phyloP scores from a whole-genome alignment of 2,329 filamentous ascomycete genomes.

The Colletotrichum scovillei region DNA sequence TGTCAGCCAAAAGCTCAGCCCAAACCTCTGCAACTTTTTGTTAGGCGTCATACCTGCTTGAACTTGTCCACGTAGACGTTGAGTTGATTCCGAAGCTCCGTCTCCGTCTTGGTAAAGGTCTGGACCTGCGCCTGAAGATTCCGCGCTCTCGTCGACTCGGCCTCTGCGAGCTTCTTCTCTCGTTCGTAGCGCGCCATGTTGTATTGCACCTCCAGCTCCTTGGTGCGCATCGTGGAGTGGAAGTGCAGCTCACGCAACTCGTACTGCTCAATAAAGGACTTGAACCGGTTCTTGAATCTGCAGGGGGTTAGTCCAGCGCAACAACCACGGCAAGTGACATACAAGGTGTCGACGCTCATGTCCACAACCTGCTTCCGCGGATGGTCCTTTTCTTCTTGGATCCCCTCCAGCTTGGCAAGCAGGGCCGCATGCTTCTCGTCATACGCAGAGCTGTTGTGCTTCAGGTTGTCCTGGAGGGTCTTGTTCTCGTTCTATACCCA shows the following conservation, averaged over 20 bases:
- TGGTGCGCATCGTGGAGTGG: slow-evolving; percentile 89
- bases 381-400: slow-evolving; percentile 87
- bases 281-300: slow-evolving; percentile 88
- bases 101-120: slow-evolving; percentile 95
- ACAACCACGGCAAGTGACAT: not conserved
- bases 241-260: slow-evolving; percentile 96
- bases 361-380: slow-evolving; percentile 84
- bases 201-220: slow-evolving; percentile 95
- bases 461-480: slow-evolving; percentile 86
- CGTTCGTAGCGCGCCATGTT: slow-evolving; percentile 90
- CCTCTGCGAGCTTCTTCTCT: slow-evolving; percentile 88
- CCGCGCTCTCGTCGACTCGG: slow-evolving; percentile 81
- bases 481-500: slow-evolving; percentile 85
- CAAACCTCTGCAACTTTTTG: not conserved
- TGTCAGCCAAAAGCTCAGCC: slow-evolving; percentile 39
- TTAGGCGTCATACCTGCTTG: slow-evolving; percentile 81
- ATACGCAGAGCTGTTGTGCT: slow-evolving; percentile 82
- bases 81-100: slow-evolving; percentile 91
- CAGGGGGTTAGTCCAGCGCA: slow-evolving; percentile 48
- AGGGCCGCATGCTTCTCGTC: slow-evolving; percentile 87
- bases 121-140: slow-evolving; percentile 92
- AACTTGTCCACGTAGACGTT: slow-evolving; percentile 99
- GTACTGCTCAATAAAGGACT: slow-evolving; percentile 96
- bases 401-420: slow-evolving; percentile 86
- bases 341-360: slow-evolving; percentile 77